Evolutionary conservation across 371 early-diverging fungal species (phyloP), one percentile per base, ranked within the genome.

Genomic region (Lichtheimia ramosa): DNA sequence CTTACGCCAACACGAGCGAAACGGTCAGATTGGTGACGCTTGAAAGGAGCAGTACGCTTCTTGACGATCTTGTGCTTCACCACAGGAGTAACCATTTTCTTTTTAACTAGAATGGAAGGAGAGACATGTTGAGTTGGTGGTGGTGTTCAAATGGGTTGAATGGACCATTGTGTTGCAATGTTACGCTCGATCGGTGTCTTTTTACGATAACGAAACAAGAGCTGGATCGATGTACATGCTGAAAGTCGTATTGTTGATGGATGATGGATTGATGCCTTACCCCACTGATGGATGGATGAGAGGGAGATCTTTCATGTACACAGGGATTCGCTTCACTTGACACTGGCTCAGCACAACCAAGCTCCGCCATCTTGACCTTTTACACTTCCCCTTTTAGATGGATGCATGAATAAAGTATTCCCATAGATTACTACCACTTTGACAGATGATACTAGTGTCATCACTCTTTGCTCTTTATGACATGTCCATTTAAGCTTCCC

Each of bases 21-120:
- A 83, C 99, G 94, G 90, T 99, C 99, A 70, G 95, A 96, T 81
- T 99, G 99, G 85, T 95, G 94, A 75, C 99, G 95, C 82, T 87
- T 88, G 91, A 99, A 99, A 81, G 84, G 81, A 86, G 92, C 94
- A 70, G 94, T 95, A 83, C 96, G 95, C 93, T 99, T 99, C 94
- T 99, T 98, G 79, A 96, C 91, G 75, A 97, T 98, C 71, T 80
- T 88, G 80, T 87, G 89, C 83, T 94, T 94, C 73, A 90, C 92
- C 65, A 92, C 80, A 73, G 97, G 90, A 80, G 92, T 86, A 71
- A 93, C 92, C 93, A 93, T 93, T 46, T 20, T 65, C 16, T 14
- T 49, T n/a, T 34, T 12, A 18, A 40, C 7, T 18, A 20, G 34
- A 13, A 51, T 51, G 25, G 12, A 42, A 14, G 43, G 13, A 43